Evolutionary conservation across 2,329 filamentous ascomycete genomes (phyloP).

Genomic region (Xylaria sp.): DNA sequence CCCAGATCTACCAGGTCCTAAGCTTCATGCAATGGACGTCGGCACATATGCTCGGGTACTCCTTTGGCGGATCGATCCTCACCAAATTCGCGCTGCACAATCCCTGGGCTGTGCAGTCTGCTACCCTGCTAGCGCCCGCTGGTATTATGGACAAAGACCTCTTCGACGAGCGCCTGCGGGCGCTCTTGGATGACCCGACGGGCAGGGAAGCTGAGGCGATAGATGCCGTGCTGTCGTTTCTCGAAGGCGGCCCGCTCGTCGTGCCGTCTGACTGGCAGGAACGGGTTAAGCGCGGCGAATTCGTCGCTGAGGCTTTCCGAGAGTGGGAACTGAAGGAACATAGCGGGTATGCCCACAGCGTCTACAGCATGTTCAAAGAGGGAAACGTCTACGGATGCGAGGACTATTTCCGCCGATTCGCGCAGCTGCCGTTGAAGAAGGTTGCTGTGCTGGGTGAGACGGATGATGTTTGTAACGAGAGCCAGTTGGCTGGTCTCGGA

Average conservation of each 20-base stretch:
- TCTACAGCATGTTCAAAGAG: constrained; percentile 29
- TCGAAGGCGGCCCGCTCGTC: constrained; percentile 28
- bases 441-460: constrained; percentile 18
- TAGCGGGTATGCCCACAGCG: constrained; percentile 18
- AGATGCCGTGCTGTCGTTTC: constrained; percentile 11
- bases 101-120: constrained; percentile 10
- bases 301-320: constrained; percentile 28
- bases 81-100: constrained; percentile 21
- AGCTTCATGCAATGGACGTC: constrained; percentile 9
- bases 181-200: constrained; percentile 9
- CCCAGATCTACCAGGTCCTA: constrained; percentile 30
- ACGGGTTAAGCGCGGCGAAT: constrained; percentile 21
- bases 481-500: constrained; percentile 10
- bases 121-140: constrained; percentile 24
- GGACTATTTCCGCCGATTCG: constrained; percentile 27
- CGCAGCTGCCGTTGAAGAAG: constrained; percentile 23
- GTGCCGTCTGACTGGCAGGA: constrained; percentile 32
- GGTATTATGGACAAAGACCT: constrained; percentile 6
- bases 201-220: constrained; percentile 23
- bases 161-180: constrained; percentile 3
- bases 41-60: constrained; percentile 32
- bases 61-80: constrained; percentile 27
- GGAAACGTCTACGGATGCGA: constrained; percentile 26
- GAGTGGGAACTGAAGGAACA: constrained; percentile 32
- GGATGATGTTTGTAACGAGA: constrained; percentile 17